These are phyloP conservation scores for Phoenix dactylifera DNA, from an alignment of 176 grass and related monocot species.

Conservation along the genomic window DNA sequence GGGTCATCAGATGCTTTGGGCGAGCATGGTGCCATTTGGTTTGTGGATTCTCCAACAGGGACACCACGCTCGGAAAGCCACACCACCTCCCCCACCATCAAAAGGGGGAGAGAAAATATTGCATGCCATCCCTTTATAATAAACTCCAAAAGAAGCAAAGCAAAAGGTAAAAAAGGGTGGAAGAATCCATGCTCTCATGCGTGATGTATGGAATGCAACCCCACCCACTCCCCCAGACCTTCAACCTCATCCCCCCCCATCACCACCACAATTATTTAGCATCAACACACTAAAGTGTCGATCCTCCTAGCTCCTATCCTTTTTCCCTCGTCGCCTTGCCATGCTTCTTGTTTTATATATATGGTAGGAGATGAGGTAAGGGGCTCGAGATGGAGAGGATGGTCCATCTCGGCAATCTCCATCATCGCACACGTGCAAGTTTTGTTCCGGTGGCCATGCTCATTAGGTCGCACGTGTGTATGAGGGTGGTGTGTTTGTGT, in stretches of 20 bases:
- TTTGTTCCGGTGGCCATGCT: too few species aligned
- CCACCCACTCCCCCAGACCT: conserved; percentile 2
- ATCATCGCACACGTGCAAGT: too few species aligned
- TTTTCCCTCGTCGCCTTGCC: too few species aligned
- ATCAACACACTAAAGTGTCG: too few species aligned
- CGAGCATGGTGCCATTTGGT: background rate
- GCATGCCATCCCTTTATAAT: background rate
- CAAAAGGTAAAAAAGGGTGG: background rate
- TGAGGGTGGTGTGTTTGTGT: too few species aligned
- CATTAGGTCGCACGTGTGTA: too few species aligned
- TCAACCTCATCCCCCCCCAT: conserved; percentile 31
- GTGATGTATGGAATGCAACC: conserved; percentile 24
- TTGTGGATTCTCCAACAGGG: conserved; percentile 3
- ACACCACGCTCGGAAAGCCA: conserved; percentile 6
- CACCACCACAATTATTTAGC: conserved; percentile 8
- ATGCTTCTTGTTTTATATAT: too few species aligned
- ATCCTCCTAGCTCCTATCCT: too few species aligned
- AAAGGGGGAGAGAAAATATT: background rate
- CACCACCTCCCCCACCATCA: background rate
- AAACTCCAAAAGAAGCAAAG: conserved; percentile 3
- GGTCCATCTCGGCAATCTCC: too few species aligned
- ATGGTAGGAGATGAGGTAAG: too few species aligned
- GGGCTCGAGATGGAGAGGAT: too few species aligned
- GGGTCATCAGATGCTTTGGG: background rate
- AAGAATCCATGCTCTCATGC: conserved; percentile 17